Evolutionary conservation across 495 filamentous ascomycete genomes (phyloP).

Genomic region (Glarea lozoyensis): DNA sequence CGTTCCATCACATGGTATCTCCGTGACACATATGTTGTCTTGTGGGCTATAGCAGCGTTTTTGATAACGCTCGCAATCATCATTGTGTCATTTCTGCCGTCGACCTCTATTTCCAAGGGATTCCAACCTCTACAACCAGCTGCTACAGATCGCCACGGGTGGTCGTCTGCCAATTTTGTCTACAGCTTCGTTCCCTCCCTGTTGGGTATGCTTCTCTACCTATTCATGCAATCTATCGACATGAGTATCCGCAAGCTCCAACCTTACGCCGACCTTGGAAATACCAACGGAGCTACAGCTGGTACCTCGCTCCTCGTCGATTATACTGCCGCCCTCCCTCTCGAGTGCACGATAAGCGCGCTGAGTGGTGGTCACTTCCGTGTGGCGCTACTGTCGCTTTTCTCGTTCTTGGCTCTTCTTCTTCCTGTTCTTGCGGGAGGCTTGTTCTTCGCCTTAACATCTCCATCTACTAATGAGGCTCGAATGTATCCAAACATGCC

Average conservation of each 20-base stretch:
- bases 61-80: conserved; percentile 65
- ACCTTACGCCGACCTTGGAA: conserved; percentile 60
- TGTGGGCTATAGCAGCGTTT: conserved; percentile 52
- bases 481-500: conserved; percentile 62
- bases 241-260: conserved; percentile 63
- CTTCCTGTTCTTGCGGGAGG: conserved; percentile 73
- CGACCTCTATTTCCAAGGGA: conserved; percentile 52
- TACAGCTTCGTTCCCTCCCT: conserved; percentile 77
- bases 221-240: conserved; percentile 71
- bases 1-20: conserved; percentile 77
- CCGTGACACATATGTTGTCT: conserved; percentile 49
- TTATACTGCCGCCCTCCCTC: conserved; percentile 55
- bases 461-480: conserved; percentile 37
- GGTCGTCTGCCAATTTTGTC: conserved; percentile 79
- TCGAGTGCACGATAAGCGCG: conserved; percentile 40
- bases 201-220: conserved; percentile 66
- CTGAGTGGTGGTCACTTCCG: conserved; percentile 49
- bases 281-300: conserved; percentile 51
- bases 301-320: conserved; percentile 63
- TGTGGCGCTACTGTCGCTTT: conserved; percentile 57
- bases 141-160: conserved; percentile 51
- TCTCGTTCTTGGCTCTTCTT: conserved; percentile 52
- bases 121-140: conserved; percentile 61
- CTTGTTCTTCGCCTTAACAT: conserved; percentile 70
- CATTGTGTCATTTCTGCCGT: conserved; percentile 62